Percentiles rank a stretch among this genome's conserved stretches.
phyloP scores from a whole-genome alignment of 1,139 yeast species.

The Protomyces arabidopsidicola region DNA sequence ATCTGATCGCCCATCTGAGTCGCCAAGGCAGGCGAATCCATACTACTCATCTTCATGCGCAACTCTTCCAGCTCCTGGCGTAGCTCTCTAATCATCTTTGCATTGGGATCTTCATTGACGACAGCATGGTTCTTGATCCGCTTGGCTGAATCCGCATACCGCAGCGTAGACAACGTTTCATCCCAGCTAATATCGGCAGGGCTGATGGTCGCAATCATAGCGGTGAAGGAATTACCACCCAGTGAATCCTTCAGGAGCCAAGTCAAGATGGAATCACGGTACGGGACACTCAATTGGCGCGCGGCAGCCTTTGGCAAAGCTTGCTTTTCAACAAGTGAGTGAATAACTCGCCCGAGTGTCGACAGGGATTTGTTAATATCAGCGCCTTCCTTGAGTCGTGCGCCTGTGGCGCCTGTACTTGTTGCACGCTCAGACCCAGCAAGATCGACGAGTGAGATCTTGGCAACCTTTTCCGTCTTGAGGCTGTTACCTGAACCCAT shows the following conservation, averaged over 20 bases:
- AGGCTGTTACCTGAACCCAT: slow-evolving; percentile 35
- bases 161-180: slow-evolving; percentile 65
- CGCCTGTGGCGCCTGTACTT: slow-evolving; percentile 61
- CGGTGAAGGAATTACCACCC: slow-evolving; percentile 70
- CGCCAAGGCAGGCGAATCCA: neutral
- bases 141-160: slow-evolving; percentile 73
- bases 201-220: slow-evolving; percentile 70
- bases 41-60: slow-evolving; percentile 30
- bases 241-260: slow-evolving; percentile 67
- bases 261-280: slow-evolving; percentile 67
- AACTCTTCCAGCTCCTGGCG: slow-evolving; percentile 36
- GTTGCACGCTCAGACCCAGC: slow-evolving; percentile 76
- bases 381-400: slow-evolving; percentile 66
- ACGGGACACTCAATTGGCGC: slow-evolving; percentile 49
- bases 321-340: slow-evolving; percentile 50
- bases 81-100: slow-evolving; percentile 37
- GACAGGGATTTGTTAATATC: slow-evolving; percentile 71
- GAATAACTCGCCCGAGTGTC: slow-evolving; percentile 69
- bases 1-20: slow-evolving; percentile 13
- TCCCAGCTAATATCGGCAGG: slow-evolving; percentile 60
- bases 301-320: slow-evolving; percentile 32
- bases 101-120: slow-evolving; percentile 36
- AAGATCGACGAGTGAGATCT: slow-evolving; percentile 65
- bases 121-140: slow-evolving; percentile 48
- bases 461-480: slow-evolving; percentile 50